phyloP scores from a whole-genome alignment of 176 grass and related monocot genomes.

The Oryza punctata region DNA sequence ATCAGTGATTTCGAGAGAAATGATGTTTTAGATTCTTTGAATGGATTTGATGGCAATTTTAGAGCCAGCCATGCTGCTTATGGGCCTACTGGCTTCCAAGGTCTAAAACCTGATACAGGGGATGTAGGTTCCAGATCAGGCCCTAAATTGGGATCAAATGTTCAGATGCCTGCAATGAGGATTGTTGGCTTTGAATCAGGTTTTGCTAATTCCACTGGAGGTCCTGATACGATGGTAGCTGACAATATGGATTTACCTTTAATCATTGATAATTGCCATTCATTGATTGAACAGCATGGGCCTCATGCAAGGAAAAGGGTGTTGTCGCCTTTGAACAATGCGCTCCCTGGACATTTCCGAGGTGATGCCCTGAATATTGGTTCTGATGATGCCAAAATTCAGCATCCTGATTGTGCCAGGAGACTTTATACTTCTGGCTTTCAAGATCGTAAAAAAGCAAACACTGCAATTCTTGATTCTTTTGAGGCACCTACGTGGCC shows the following conservation, averaged over 20 bases:
- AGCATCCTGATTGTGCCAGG: slow-evolving; percentile 26
- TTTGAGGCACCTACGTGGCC: slow-evolving; percentile 39
- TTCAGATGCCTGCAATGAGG: slow-evolving; percentile 58
- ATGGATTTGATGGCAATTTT: slow-evolving; percentile 39
- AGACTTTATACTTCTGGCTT: slow-evolving; percentile 42
- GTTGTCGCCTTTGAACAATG: slow-evolving; percentile 71
- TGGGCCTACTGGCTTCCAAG: slow-evolving; percentile 40
- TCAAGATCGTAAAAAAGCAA: slow-evolving; percentile 76
- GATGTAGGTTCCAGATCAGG: slow-evolving; percentile 48
- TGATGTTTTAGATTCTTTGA: slow-evolving; percentile 23
- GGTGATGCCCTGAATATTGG: slow-evolving; percentile 71
- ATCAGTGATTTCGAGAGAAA: slow-evolving; percentile 53
- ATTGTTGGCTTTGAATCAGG: slow-evolving; percentile 83
- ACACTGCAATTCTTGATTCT: slow-evolving; percentile 51
- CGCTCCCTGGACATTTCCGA: slow-evolving; percentile 53
- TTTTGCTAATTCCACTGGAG: slow-evolving; percentile 7
- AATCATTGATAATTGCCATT: slow-evolving; percentile 41
- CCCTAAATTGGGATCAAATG: slow-evolving; percentile 35
- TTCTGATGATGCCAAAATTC: slow-evolving; percentile 36
- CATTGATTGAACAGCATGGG: slow-evolving; percentile 36
- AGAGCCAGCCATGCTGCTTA: slow-evolving; percentile 31
- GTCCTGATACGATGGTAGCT: slow-evolving; percentile 40
- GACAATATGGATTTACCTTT: slow-evolving; percentile 54
- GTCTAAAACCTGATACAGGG: slow-evolving; percentile 48
- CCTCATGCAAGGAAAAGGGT: slow-evolving; percentile 74